Conservation (phyloP, 257 asterid genomes). For the Penstemon davidsonii region DNA sequence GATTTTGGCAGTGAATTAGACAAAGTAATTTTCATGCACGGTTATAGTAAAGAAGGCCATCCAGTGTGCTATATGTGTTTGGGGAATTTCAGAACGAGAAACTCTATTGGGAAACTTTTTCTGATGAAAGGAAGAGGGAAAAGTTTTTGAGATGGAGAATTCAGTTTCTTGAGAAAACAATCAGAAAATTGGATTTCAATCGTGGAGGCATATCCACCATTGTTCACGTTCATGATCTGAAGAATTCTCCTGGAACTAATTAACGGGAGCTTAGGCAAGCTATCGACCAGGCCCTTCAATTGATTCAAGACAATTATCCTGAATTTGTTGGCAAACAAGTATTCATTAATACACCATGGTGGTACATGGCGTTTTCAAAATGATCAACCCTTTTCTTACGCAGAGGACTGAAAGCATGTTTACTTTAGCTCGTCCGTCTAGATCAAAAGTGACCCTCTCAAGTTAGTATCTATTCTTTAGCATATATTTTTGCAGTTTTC, state of each 20-base stretch:
- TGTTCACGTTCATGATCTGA: conserved; percentile 38
- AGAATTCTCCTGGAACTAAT: conserved; percentile 36
- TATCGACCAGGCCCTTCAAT: conserved; percentile 34
- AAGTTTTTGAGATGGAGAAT: conserved; percentile 38
- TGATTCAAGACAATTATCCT: conserved; percentile 48
- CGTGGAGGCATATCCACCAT: conserved; percentile 31
- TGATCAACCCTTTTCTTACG: conserved; percentile 46
- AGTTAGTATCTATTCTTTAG: conserved; percentile 22
- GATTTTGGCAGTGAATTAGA: conserved; percentile 29
- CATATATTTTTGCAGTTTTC: background rate
- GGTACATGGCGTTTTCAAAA: conserved; percentile 37
- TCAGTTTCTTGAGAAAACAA: conserved; percentile 35
- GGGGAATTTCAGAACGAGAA: conserved; percentile 37
- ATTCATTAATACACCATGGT: conserved; percentile 44
- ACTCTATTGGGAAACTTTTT: conserved; percentile 25
- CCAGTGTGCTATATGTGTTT: conserved; percentile 40
- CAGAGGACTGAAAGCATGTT: conserved; percentile 40
- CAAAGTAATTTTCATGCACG: conserved; percentile 38
- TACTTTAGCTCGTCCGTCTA: conserved; percentile 35
- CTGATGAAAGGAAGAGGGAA: conserved; percentile 36
- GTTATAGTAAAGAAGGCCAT: conserved; percentile 34
- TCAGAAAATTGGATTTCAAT: conserved; percentile 36
- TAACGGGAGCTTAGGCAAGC: conserved; percentile 34
- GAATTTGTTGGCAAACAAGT: conserved; percentile 50
- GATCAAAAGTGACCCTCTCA: conserved; percentile 38